Evolutionary conservation across 1,284 basidiomycete genomes (phyloP), one percentile per base, ranked within the genome.

Genomic region (Fistulina hepatica): DNA sequence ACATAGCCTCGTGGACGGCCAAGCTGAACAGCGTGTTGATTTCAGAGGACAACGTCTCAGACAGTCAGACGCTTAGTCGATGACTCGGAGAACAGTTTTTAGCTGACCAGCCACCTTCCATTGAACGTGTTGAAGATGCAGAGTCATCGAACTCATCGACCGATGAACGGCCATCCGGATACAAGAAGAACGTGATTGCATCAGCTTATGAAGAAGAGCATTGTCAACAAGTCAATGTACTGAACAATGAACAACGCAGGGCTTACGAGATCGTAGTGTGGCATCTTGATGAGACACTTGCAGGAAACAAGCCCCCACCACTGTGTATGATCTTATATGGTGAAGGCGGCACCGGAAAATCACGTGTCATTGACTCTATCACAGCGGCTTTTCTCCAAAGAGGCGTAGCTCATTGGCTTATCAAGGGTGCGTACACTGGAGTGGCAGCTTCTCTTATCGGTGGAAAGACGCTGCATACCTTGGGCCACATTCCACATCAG

Each of bases 331-430:
- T 54, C 2, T 42, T 62, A 3, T 41, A 52, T 11, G 60, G 59
- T 2, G 56, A 60, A 42, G 60, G 60, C 2, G 60, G 61, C 0
- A 59, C 57, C 1, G 61, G 60, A 1, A 63, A 45, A 20, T 32
- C 30, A 8, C 9, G 16, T 9, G 30, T 32, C 16, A 32, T 32
- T 15, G 8, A n/a, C 9, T 10, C 11, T n/a, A 15, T 32, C 9
- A 32, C 30, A 15, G 16, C n/a, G 8, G 9, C 15, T 15, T 32
- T 32, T 15, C 30, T 9, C 9, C 10, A 8, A 10, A n/a, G 15
- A 10, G 30, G n/a, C 8, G 9, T 32, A 8, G 10, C 11, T 9
- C 30, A 32, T 32, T 32, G 15, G 9, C 30, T 32, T 8, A 8
- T 32, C 30, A 32, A 32, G 16, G 8, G 10, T 9, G 8, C 30